Evolutionary conservation across 2,329 filamentous ascomycete species (phyloP), one percentile per base, ranked within the genome.

Genomic region (Periconia macrospinosa): DNA sequence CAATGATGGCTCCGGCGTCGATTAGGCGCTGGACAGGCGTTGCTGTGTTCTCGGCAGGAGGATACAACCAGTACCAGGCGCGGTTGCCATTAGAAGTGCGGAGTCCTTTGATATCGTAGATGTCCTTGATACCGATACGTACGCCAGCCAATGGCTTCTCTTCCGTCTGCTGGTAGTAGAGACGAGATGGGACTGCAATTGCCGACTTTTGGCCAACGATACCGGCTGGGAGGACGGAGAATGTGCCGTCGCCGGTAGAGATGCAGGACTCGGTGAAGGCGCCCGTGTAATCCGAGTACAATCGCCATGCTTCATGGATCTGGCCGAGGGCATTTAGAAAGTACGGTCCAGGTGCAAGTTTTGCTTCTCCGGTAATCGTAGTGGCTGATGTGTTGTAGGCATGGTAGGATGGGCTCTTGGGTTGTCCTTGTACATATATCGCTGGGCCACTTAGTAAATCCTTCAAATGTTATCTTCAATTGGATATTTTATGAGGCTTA

Each of bases 91-190:
- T 76, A 1, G 78, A 78, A 0, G 83, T 86, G 13, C 77, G 77
- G 0, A 86, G 68, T 1, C 86, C 86, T 19, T 79, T 77, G 40
- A 87, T 69, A 56, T 85, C 77, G 61, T 79, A 85, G 45, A 86
- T 83, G 58, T 88, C 86, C 66, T 88, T 89, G 50, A 88, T 77
- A 0, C 79, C 85, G 0, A 88, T 67, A 17, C 86, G 78, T 3
- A 86, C 79, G 17, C 86, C 85, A 6, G 83, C 81, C 0, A 88
- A 74, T 1, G 84, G 85, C 61, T 83, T 79, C n/a, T 78, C 74
- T 0, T 69, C 61, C 0, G 80, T 83, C 44, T 76, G 79, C 2
- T 76, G 80, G 68, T 76, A 84, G 71, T 86, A 86, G 0, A 87
- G 72, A 10, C 85, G 77, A 7, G 84, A 87, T 3, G 85, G 84